Base-by-base conservation (phyloP, 2,329 filamentous ascomycete genomes). In the Aspergillus piperis region DNA sequence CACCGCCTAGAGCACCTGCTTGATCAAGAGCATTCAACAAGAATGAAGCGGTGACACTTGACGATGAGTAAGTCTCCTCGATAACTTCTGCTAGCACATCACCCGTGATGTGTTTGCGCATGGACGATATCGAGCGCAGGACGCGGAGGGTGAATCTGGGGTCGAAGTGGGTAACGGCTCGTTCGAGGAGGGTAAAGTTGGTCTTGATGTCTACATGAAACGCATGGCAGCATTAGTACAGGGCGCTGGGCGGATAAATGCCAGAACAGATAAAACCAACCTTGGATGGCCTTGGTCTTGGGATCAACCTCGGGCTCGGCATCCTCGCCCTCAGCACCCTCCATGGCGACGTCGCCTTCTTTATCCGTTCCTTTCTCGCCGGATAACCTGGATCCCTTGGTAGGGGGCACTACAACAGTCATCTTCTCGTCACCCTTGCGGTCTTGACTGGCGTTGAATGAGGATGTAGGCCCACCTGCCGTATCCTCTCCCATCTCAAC, bases 121-220 rank as follows among this genome's bases (percentile, higher is more conserved):
- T 88, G 58, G 92, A 93, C 42, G 95, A 96, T 80, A 98, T 96
- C 70, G 93, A 96, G 71, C 95, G 90, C 65, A 99, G 86, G 63
- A 95, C 95, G 74, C 95, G 88, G 65, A 99, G 89, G 59, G 94
- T 92, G 80, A 97, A 99, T 82, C 95, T 89, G 61, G 93, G 88
- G 80, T 99, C 95, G 77, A 98, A 99, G 70, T 96, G 87, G 66
- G 88, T 84, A 66, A 99, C 94, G 67, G 93, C 95, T 72, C 92
- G 90, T 73, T 97, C 93, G 73, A 99, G 85, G 66, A 99, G 85
- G 55, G 87, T 86, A 75, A 97, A 97, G 80, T 96, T 97, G 83
- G 86, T 89, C 80, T 93, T 95, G 81, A 99, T 96, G 78, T 97
- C 95, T 98, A 74, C 41, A 59, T 61, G 53, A 15, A 27, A 30